A percentile compares a stretch with the other conserved stretches of the same genome.
Evolutionary conservation across 352 stramenopile species (phyloP).

Genomic region (Peronospora belbahrii): DNA sequence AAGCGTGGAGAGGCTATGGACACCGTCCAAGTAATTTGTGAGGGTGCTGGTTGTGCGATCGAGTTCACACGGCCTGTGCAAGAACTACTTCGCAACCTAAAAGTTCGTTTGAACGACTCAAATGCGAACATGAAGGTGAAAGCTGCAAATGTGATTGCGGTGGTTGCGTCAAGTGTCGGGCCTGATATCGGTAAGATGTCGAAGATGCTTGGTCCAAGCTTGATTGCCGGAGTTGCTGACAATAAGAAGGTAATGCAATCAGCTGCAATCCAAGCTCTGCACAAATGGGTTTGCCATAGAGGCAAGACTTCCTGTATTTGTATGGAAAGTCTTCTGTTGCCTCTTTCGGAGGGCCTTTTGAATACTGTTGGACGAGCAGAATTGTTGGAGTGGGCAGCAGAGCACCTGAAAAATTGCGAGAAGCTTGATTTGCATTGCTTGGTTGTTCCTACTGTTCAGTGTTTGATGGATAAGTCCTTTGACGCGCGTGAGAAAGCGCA

Average conservation of each 20-base stretch:
- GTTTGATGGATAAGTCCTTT: slow-evolving; percentile 76
- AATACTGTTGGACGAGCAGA: slow-evolving; percentile 78
- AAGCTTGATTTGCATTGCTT: slow-evolving; percentile 64
- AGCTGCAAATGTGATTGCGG: slow-evolving; percentile 71
- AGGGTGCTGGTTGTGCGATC: slow-evolving; percentile 63
- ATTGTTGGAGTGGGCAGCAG: slow-evolving; percentile 61
- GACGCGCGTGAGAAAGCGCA: slow-evolving; percentile 80
- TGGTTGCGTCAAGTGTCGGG: slow-evolving; percentile 68
- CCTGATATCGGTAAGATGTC: slow-evolving; percentile 74
- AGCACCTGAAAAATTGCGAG: slow-evolving; percentile 55
- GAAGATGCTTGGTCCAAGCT: slow-evolving; percentile 60
- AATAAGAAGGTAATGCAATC: slow-evolving; percentile 87
- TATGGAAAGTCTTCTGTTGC: slow-evolving; percentile 63
- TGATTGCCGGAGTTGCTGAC: slow-evolving; percentile 69
- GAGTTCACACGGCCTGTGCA: slow-evolving; percentile 79
- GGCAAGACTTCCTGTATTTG: slow-evolving; percentile 51
- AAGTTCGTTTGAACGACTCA: slow-evolving; percentile 72
- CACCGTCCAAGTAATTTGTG: slow-evolving; percentile 66
- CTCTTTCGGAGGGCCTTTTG: slow-evolving; percentile 57
- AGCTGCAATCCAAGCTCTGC: slow-evolving; percentile 63
- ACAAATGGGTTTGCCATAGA: slow-evolving; percentile 81
- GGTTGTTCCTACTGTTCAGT: slow-evolving; percentile 67
- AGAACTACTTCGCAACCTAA: slow-evolving; percentile 67
- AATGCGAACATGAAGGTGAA: slow-evolving; percentile 87
- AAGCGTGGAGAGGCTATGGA: slow-evolving; percentile 80